These are phyloP conservation scores for Neonectria sp. DNA, from an alignment of 2,329 filamentous ascomycete species.

Conservation along the genomic window DNA sequence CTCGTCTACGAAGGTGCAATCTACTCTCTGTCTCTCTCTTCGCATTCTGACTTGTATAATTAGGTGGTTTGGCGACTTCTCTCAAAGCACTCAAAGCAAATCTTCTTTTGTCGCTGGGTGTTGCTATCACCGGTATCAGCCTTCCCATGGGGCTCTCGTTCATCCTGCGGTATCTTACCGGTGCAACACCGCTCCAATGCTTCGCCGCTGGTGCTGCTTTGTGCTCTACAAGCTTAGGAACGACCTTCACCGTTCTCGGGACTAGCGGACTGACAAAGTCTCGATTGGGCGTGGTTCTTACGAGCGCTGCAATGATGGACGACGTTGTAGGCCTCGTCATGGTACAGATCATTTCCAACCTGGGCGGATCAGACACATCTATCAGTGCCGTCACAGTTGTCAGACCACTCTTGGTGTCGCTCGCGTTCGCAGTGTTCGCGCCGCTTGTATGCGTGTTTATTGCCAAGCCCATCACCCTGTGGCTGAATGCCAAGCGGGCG, in stretches of 20 bases:
- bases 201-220: constrained; percentile 83
- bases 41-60: not conserved
- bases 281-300: constrained; percentile 73
- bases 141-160: constrained; percentile 78
- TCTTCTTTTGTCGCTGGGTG: constrained; percentile 69
- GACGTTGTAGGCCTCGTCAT: constrained; percentile 85
- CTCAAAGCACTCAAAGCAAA: constrained; percentile 68
- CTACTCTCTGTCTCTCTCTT: fast-evolving
- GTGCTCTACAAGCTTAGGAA: constrained; percentile 82
- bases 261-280: constrained; percentile 60
- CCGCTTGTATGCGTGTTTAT: constrained; percentile 64
- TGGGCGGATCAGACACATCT: constrained; percentile 58
- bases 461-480: constrained; percentile 57
- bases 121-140: constrained; percentile 77
- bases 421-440: constrained; percentile 65
- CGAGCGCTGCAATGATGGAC: constrained; percentile 85
- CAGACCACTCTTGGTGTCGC: constrained; percentile 62
- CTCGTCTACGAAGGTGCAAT: constrained; percentile 77
- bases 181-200: constrained; percentile 70
- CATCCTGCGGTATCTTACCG: constrained; percentile 64
- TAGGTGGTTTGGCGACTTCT: constrained; percentile 67
- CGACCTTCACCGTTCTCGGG: constrained; percentile 71
- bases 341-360: constrained; percentile 80
- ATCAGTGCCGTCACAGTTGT: constrained; percentile 56
- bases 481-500: constrained; percentile 52